phyloP scores from a whole-genome alignment of 495 filamentous ascomycete species.

The Xylaria curta region DNA sequence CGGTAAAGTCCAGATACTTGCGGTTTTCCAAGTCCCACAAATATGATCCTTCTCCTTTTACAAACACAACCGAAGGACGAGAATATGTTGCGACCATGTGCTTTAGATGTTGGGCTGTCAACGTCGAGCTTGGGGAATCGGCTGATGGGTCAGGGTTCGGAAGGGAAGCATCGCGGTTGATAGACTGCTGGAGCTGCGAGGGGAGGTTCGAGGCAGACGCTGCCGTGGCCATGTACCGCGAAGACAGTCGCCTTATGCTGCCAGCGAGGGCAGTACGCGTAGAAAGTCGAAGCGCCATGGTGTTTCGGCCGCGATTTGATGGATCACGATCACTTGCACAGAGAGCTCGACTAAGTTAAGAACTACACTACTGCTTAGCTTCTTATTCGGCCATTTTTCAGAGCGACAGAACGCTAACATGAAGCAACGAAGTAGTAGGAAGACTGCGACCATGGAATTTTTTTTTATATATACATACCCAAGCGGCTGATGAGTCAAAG shows the following conservation, averaged over 20 bases:
- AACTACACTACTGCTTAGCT: constrained; percentile 2
- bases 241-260: constrained; percentile 30
- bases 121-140: constrained; percentile 76
- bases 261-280: constrained; percentile 26
- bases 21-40: constrained; percentile 89
- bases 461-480: constrained; percentile 15
- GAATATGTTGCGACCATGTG: constrained; percentile 97
- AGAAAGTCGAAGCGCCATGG: constrained; percentile 35
- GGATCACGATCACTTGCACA: background rate
- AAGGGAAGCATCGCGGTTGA: constrained; percentile 62
- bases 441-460: background rate
- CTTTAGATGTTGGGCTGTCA: constrained; percentile 73
- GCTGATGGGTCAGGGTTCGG: constrained; percentile 78
- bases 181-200: constrained; percentile 30
- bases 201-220: constrained; percentile 33
- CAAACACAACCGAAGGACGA: constrained; percentile 87
- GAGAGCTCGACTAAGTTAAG: background rate
- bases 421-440: background rate
- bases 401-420: background rate
- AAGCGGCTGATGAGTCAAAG: constrained; percentile 14
- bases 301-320: background rate
- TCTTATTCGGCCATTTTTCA: background rate
- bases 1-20: constrained; percentile 90
- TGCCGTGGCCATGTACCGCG: constrained; percentile 23
- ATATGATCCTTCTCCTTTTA: constrained; percentile 83